A percentile compares a stretch with the other conserved stretches of the same genome.
phyloP scores from a whole-genome alignment of 2,329 filamentous ascomycete species.

The Scedosporium apiospermum region DNA sequence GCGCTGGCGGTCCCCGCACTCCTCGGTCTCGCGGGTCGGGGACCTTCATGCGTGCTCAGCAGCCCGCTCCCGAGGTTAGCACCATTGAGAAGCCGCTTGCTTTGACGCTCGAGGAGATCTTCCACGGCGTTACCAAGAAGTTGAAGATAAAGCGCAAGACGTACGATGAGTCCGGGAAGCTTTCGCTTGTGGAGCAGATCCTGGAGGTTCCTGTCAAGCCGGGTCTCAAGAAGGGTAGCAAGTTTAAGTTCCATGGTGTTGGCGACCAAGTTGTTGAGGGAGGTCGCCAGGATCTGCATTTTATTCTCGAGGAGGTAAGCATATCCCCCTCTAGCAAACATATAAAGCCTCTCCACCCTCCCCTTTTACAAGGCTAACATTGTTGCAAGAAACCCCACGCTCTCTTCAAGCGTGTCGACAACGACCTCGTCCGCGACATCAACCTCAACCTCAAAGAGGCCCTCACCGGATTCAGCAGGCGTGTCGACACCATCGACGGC shows the following conservation, averaged over 20 bases:
- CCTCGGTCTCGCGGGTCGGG: conserved; percentile 15
- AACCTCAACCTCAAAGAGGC: conserved; percentile 88
- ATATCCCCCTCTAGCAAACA: too few relatives aligned
- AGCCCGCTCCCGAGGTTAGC: conserved; percentile 61
- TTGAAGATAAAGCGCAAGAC: conserved; percentile 98
- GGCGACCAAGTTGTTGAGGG: conserved; percentile 88
- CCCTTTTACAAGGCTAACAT: conserved; percentile 26
- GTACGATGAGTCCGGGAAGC: conserved; percentile 78
- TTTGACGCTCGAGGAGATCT: conserved; percentile 81
- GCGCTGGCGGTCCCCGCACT: background rate
- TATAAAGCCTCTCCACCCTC: background rate
- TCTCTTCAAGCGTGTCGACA: conserved; percentile 75
- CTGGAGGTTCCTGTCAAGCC: conserved; percentile 93
- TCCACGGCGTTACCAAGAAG: conserved; percentile 82
- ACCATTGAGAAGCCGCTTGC: conserved; percentile 79
- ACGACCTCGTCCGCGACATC: conserved; percentile 71
- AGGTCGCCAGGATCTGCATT: conserved; percentile 89
- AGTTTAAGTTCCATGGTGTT: conserved; percentile 97
- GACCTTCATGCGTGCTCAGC: conserved; percentile 30
- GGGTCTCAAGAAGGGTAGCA: conserved; percentile 90
- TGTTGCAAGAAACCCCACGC: conserved; percentile 73
- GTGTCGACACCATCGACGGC: conserved; percentile 88
- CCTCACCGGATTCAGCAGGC: conserved; percentile 84
- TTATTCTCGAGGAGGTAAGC: conserved; percentile 86
- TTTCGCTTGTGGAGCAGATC: conserved; percentile 78